A percentile compares a stretch with the other conserved stretches of the same genome.
Evolutionary conservation across 345 rosid species (phyloP).

Genomic region (Anacardium occidentale): DNA sequence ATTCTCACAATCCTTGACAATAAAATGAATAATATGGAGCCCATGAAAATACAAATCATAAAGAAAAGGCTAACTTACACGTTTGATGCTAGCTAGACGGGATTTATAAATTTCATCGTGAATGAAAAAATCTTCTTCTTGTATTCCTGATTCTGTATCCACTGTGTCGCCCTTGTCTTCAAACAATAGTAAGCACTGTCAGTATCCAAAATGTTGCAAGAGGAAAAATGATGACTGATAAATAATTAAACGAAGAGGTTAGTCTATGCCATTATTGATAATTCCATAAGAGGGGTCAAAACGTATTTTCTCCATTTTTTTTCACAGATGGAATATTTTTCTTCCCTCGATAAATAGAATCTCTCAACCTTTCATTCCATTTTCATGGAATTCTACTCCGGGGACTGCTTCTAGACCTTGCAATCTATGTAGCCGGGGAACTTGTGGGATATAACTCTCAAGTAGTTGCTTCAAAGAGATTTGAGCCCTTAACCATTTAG

Average conservation of each 20-base stretch:
- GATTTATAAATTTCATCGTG: conserved; percentile 97
- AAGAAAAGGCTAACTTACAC: conserved; percentile 55
- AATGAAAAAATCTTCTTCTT: conserved; percentile 79
- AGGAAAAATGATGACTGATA: conserved; percentile 8
- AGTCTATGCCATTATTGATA: neutral
- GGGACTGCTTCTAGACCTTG: no score
- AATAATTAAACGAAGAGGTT: neutral
- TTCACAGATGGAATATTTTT: no score
- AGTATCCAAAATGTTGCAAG: conserved; percentile 14
- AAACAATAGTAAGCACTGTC: conserved; percentile 28
- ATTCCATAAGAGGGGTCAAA: neutral
- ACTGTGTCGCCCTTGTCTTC: conserved; percentile 82
- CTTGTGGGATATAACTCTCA: no score
- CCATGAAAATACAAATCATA: conserved; percentile 17
- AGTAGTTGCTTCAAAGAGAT: no score
- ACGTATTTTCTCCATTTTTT: neutral
- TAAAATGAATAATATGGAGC: conserved; percentile 8
- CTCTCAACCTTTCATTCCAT: no score
- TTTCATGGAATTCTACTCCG: no score
- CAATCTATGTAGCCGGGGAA: no score
- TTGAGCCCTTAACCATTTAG: no score
- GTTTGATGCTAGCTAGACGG: conserved; percentile 89
- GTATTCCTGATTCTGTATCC: conserved; percentile 69
- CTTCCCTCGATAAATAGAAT: no score
- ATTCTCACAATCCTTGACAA: neutral